These are phyloP conservation scores for Symmetrospora coprosmae DNA, from an alignment of 768 basidiomycete species.

Conservation along the genomic window DNA sequence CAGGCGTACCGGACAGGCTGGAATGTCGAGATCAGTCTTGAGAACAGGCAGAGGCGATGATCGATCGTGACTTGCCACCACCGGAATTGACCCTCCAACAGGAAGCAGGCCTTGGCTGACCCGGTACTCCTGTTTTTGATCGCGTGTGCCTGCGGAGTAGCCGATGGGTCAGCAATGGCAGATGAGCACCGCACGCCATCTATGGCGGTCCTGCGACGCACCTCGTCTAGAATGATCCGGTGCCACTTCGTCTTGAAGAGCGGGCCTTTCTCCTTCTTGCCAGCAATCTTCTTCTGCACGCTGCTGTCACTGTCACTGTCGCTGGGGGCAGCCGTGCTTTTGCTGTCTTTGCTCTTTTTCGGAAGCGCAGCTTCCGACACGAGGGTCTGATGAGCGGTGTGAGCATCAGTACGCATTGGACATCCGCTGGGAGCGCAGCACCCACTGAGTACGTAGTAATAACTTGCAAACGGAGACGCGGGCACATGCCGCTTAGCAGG, in stretches of 20 bases:
- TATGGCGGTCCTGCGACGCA: too few relatives aligned
- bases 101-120: conserved; percentile 61
- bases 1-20: conserved; percentile 1
- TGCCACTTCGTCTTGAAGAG: conserved; percentile 70
- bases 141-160: conserved; percentile 60
- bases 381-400: conserved; percentile 76
- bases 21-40: neutral
- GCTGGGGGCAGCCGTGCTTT: conserved; percentile 34
- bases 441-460: conserved; percentile 16
- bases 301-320: conserved; percentile 44
- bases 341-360: conserved; percentile 35
- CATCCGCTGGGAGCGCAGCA: conserved; percentile 46
- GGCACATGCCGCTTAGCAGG: too few relatives aligned
- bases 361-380: conserved; percentile 52
- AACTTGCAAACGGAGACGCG: neutral
- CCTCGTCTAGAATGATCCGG: conserved; percentile 65
- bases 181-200: too few relatives aligned
- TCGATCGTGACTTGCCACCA: conserved; percentile 48
- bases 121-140: conserved; percentile 77
- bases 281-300: conserved; percentile 41
- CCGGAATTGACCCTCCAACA: conserved; percentile 58
- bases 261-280: conserved; percentile 40
- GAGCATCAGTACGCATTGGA: conserved; percentile 41
- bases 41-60: neutral
- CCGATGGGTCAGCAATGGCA: neutral